Conservation (phyloP, 306 rosid genomes). For the Vigna radiata region DNA sequence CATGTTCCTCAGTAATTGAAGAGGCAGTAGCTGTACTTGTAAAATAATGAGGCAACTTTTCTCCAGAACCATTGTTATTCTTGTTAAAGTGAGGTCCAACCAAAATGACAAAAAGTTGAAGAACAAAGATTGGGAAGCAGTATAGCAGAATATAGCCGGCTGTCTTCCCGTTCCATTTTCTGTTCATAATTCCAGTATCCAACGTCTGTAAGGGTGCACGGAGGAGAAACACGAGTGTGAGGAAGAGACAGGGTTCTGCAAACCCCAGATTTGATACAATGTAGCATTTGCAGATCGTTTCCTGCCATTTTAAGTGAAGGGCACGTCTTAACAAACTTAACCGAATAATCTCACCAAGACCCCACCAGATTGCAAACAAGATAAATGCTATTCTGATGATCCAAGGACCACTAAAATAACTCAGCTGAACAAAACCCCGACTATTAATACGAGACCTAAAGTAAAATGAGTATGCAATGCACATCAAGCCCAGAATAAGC, state of each 20-base stretch:
- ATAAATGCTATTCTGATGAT: conserved; percentile 81
- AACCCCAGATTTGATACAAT: conserved; percentile 92
- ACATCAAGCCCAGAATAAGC: conserved; percentile 76
- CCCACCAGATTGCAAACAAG: conserved; percentile 92
- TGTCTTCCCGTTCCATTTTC: conserved; percentile 78
- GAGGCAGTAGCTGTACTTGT: conserved; percentile 56
- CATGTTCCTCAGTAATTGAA: conserved; percentile 43
- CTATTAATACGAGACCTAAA: conserved; percentile 75
- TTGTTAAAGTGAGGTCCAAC: conserved; percentile 66
- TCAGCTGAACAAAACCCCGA: conserved; percentile 71
- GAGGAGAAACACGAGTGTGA: conserved; percentile 87
- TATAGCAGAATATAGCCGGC: conserved; percentile 73
- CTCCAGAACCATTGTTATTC: conserved; percentile 45
- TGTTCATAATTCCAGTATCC: conserved; percentile 82
- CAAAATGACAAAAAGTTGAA: conserved; percentile 77
- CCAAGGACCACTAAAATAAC: conserved; percentile 97
- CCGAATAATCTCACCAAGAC: conserved; percentile 83
- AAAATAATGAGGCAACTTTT: conserved; percentile 66
- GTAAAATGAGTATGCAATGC: conserved; percentile 83
- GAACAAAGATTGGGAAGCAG: conserved; percentile 80
- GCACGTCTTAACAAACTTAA: conserved; percentile 67
- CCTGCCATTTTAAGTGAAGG: conserved; percentile 81
- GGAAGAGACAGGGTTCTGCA: conserved; percentile 98
- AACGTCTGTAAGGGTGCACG: conserved; percentile 82
- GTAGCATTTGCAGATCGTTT: conserved; percentile 88